Percentiles rank a stretch among this genome's conserved stretches.
Conservation (phyloP, 2,329 filamentous ascomycete species). For the Exserohilum turcica region DNA sequence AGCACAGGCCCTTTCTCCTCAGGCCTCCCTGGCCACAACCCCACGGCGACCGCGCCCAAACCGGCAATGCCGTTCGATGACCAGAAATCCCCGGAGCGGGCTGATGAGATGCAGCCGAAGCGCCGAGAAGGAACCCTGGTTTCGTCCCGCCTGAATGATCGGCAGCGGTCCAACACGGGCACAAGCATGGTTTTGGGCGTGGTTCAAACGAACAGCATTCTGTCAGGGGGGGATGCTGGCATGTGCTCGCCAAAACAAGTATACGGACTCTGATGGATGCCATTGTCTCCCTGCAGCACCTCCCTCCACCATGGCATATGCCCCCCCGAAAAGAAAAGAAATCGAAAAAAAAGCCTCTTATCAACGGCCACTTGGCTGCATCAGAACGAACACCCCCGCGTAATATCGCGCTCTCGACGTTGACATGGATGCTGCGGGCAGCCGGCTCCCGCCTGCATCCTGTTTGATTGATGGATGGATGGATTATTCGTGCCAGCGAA, state of each 20-base stretch:
- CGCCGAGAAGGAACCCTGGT: conserved; percentile 39
- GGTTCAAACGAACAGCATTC: conserved; percentile 37
- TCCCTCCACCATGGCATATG: conserved; percentile 21
- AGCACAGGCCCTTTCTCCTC: conserved; percentile 21
- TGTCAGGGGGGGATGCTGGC: conserved; percentile 36
- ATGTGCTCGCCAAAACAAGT: conserved; percentile 36
- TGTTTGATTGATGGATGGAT: no score
- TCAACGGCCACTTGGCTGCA: conserved; percentile 32
- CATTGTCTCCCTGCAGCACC: conserved; percentile 31
- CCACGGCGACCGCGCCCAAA: conserved; percentile 40
- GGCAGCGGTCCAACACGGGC: conserved; percentile 41
- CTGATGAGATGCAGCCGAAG: conserved; percentile 45
- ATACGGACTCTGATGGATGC: conserved; percentile 17
- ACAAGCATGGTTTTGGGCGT: conserved; percentile 33
- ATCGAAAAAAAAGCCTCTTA: conserved; percentile 11
- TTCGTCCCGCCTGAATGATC: conserved; percentile 45
- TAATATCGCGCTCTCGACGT: conserved; percentile 10
- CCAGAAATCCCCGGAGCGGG: conserved; percentile 43
- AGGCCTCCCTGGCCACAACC: conserved; percentile 22
- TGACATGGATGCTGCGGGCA: conserved; percentile 2
- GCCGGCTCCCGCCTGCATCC: background rate
- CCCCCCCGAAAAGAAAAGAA: background rate
- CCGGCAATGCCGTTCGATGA: conserved; percentile 44
- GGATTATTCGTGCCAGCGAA: conserved; percentile 3
- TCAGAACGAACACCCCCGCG: conserved; percentile 5